These are phyloP conservation scores for Pythium phragmitis DNA, from an alignment of 352 stramenopile species.

Conservation along the genomic window DNA sequence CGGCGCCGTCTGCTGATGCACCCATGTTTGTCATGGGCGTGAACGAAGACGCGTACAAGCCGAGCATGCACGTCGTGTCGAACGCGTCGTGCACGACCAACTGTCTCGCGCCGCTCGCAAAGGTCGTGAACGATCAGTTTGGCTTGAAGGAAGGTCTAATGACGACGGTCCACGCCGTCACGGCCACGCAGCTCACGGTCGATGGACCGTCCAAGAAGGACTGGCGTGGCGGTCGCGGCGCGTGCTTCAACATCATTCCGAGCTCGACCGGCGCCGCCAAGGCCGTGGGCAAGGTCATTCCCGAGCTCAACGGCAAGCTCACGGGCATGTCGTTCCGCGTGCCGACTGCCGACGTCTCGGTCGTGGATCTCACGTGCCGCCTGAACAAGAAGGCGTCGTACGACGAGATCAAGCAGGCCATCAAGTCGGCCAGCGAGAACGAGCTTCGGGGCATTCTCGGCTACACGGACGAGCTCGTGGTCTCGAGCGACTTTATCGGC, in stretches of 20 bases:
- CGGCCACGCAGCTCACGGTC: conserved; percentile 97
- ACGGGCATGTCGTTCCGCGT: conserved; percentile 93
- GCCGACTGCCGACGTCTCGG: conserved; percentile 86
- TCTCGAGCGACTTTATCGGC: conserved; percentile 97
- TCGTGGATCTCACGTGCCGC: conserved; percentile 87
- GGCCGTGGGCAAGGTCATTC: conserved; percentile 99
- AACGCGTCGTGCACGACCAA: conserved; percentile 99
- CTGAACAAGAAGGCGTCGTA: conserved; percentile 92
- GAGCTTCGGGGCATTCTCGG: conserved; percentile 97
- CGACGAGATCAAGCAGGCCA: conserved; percentile 96
- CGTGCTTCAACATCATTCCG: conserved; percentile 99
- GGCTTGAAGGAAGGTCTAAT: conserved; percentile 98
- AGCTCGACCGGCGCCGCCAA: conserved; percentile 97
- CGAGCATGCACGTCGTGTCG: conserved; percentile 96
- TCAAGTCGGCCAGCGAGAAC: conserved; percentile 94
- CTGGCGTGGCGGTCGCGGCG: conserved; percentile 96
- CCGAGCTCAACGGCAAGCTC: conserved; percentile 90
- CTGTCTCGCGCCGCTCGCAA: conserved; percentile 97
- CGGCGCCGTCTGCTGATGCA: conserved; percentile 96
- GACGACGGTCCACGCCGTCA: conserved; percentile 99
- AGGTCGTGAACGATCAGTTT: conserved; percentile 99
- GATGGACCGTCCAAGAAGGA: conserved; percentile 98
- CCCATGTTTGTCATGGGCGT: conserved; percentile 99
- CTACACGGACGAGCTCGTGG: conserved; percentile 97
- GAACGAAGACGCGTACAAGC: conserved; percentile 95